Evolutionary conservation across 805 yeast species (phyloP).

Genomic region (Metschnikowia kofuensis): DNA sequence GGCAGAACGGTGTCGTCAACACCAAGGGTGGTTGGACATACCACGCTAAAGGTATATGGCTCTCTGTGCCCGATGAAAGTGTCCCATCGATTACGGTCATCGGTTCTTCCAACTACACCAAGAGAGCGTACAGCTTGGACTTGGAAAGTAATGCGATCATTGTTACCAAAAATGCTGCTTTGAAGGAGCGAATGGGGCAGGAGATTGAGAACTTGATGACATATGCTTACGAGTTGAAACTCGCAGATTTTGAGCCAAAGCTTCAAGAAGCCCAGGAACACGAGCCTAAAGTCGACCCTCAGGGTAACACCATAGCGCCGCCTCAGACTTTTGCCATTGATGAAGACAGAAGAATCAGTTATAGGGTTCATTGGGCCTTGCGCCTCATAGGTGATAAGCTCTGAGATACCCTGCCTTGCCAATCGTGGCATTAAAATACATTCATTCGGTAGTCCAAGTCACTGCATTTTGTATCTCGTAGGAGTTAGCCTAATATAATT

Average conservation of each 20-base stretch:
- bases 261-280: conserved; percentile 11
- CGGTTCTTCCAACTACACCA: conserved; percentile 93
- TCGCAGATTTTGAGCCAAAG: conserved; percentile 56
- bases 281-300: conserved; percentile 15
- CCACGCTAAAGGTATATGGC: conserved; percentile 96
- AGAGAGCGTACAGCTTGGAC: conserved; percentile 83
- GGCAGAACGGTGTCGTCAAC: conserved; percentile 85
- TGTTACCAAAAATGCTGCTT: conserved; percentile 60
- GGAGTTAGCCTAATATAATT: too few species aligned
- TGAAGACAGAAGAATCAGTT: conserved; percentile 57
- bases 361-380: conserved; percentile 67
- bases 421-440: too few species aligned
- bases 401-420: neutral
- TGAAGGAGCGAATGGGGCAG: conserved; percentile 53
- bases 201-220: conserved; percentile 63
- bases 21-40: conserved; percentile 91
- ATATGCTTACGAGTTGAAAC: conserved; percentile 49
- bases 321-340: conserved; percentile 36
- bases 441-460: too few species aligned
- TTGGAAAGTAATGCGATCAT: conserved; percentile 84
- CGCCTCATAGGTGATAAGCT: conserved; percentile 14
- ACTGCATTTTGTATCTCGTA: too few species aligned
- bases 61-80: conserved; percentile 52
- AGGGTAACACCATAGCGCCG: conserved; percentile 17
- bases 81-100: conserved; percentile 74